A percentile compares a stretch with the other conserved stretches of the same genome.
Conservation (phyloP, 805 yeast genomes). For the Metschnikowia rubicola region DNA sequence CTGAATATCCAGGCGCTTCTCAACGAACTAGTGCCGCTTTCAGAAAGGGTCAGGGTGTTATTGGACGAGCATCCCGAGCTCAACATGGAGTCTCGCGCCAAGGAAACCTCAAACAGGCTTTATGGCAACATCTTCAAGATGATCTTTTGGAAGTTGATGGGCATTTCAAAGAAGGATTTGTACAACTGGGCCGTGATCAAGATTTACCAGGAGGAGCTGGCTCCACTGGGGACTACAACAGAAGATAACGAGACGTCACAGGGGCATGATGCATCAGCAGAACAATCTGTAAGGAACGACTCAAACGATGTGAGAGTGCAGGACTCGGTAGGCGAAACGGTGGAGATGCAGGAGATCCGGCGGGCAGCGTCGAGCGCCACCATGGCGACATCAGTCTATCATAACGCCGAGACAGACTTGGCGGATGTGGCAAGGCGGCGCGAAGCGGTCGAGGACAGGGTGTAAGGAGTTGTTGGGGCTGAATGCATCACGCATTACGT, state of each 20-base stretch:
- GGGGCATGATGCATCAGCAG: not conserved
- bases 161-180: constrained; percentile 46
- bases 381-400: not conserved
- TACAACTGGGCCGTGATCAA: constrained; percentile 47
- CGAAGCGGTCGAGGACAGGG: constrained; percentile 9
- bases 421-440: constrained; percentile 10
- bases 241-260: not conserved
- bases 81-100: constrained; percentile 46
- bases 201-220: constrained; percentile 13
- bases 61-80: constrained; percentile 28
- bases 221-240: not conserved
- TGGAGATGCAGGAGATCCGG: constrained; percentile 7
- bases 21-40: constrained; percentile 39
- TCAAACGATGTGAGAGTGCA: not conserved
- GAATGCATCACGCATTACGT: too few relatives aligned
- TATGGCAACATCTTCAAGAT: constrained; percentile 28
- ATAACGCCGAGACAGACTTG: constrained; percentile 9
- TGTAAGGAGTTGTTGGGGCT: not conserved
- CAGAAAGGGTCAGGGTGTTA: constrained; percentile 42
- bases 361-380: not conserved
- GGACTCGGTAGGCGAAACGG: not conserved
- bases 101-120: constrained; percentile 32
- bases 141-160: constrained; percentile 56
- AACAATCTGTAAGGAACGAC: not conserved
- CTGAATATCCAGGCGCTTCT: constrained; percentile 35